phyloP scores from a whole-genome alignment of 2,329 filamentous ascomycete genomes.

The Beauveria pseudobassiana region DNA sequence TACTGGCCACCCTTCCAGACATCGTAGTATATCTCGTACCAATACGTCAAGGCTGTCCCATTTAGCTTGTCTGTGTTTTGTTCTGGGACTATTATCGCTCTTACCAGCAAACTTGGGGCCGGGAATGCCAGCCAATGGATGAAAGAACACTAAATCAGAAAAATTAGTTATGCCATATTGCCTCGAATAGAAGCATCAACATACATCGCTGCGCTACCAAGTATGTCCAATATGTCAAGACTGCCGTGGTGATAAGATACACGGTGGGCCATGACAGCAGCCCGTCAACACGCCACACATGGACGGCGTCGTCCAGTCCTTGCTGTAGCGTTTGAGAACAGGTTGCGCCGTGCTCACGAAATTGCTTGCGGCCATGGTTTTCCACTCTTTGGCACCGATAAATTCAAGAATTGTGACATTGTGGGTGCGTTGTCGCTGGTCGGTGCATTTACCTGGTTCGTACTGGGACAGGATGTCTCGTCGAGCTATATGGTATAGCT shows the following conservation, averaged over 20 bases:
- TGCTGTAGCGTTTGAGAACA: background rate
- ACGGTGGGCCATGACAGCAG: background rate
- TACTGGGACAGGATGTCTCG: background rate
- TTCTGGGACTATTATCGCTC: background rate
- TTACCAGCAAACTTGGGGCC: background rate
- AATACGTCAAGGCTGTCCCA: background rate
- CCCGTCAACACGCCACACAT: background rate
- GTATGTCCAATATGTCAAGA: background rate
- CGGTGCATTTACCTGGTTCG: too few relatives aligned
- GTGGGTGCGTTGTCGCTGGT: background rate
- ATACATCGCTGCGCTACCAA: background rate
- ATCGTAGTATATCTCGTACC: constrained; percentile 2
- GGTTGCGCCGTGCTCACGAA: background rate
- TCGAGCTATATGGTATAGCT: background rate
- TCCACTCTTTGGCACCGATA: background rate
- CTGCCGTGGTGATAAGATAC: background rate
- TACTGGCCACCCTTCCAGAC: constrained; percentile 4
- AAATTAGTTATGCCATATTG: background rate
- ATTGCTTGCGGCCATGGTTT: background rate
- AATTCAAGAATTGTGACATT: background rate
- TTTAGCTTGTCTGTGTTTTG: background rate
- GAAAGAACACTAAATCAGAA: background rate
- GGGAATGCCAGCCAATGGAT: background rate
- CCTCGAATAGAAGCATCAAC: background rate
- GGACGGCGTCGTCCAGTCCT: background rate